These are phyloP conservation scores for Phytopythium kandeliae DNA, from an alignment of 352 stramenopile species.

Conservation along the genomic window DNA sequence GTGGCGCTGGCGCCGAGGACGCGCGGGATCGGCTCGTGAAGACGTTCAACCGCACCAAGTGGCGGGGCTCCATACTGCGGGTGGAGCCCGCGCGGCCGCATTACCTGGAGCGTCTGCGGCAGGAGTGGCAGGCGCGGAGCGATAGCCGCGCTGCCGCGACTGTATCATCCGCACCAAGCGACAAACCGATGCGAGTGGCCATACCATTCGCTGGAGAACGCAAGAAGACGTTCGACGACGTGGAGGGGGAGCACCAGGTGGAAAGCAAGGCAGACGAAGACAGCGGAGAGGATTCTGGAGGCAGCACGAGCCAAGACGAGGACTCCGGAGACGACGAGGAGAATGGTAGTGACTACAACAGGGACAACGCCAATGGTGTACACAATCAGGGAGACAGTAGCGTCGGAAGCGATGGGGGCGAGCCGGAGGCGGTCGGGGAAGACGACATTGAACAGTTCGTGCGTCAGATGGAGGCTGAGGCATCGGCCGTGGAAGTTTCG, in stretches of 20 bases:
- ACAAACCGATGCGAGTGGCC: not conserved
- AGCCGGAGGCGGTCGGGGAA: slow-evolving; percentile 5
- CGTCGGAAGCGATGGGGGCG: slow-evolving; percentile 1
- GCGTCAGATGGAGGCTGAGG: slow-evolving; percentile 17
- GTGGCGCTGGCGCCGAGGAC: slow-evolving; percentile 16
- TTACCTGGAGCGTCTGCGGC: slow-evolving; percentile 33
- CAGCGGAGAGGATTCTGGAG: slow-evolving; percentile 5
- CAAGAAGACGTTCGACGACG: slow-evolving; percentile 5
- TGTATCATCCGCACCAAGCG: not conserved
- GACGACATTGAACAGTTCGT: slow-evolving; percentile 26
- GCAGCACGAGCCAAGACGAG: slow-evolving; percentile 10
- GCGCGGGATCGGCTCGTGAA: slow-evolving; percentile 43
- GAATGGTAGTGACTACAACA: not conserved
- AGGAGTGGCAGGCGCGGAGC: slow-evolving; percentile 23
- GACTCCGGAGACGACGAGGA: slow-evolving; percentile 1
- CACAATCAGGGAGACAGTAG: slow-evolving; percentile 2
- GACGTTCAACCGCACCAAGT: slow-evolving; percentile 73
- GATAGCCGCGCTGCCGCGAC: not conserved
- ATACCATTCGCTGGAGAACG: not conserved
- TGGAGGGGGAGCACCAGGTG: slow-evolving; percentile 1
- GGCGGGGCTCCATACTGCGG: slow-evolving; percentile 47
- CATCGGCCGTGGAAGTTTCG: not conserved
- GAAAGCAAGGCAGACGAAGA: slow-evolving; percentile 6
- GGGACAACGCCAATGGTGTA: not conserved
- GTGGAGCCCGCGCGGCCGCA: slow-evolving; percentile 53